Base-by-base conservation (phyloP, 1,139 yeast species). In the Zygosaccharomyces pseudobailii region DNA sequence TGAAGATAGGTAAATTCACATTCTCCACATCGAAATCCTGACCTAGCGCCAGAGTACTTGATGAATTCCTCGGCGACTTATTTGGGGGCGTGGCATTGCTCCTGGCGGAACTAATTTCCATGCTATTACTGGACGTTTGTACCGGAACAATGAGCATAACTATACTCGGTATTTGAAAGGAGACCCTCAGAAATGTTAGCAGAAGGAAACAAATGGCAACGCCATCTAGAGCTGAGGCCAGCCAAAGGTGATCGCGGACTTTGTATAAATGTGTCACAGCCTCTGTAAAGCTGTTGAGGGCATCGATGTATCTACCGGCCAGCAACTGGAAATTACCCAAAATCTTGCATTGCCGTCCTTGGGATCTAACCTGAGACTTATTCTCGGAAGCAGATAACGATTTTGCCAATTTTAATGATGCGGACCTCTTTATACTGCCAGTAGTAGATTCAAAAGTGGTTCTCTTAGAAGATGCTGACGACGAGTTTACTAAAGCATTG, bases 171-270 rank as follows among this genome's bases (percentile, higher is more conserved):
- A 88, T 67, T 45, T 80, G 82, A 51, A 77, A 81, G 0, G 85
- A 75, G 0, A 76, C 71, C 27, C 80, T 81, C 17, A 84, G 65
- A 55, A 75, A 81, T 10, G 83, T 74, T 38, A 87, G 70, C 45
- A 89, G 66, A 6, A 85, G 67, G 36, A 85, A 66, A 53, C 87
- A 77, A 1, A 87, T 79, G 0, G 85, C 85, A 8, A 89, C 70
- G 0, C 94, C 89, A 58, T 89, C 97, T 20, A 90, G 63, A 0
- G 96, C 82, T 36, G 92, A 84, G 0, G 84, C 97, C 24, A 87
- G 73, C 98, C 98, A 92, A 20, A 92, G 70, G 58, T 78, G 78
- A 64, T 92, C 98, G 43, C 82, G 82, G 1, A 83, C 73, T 30
- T 79, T 73, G 51, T 79, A 79, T 46, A 89, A 68, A 32, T 76